phyloP scores from a whole-genome alignment of 345 rosid genomes.

The Lumnitzera littorea region DNA sequence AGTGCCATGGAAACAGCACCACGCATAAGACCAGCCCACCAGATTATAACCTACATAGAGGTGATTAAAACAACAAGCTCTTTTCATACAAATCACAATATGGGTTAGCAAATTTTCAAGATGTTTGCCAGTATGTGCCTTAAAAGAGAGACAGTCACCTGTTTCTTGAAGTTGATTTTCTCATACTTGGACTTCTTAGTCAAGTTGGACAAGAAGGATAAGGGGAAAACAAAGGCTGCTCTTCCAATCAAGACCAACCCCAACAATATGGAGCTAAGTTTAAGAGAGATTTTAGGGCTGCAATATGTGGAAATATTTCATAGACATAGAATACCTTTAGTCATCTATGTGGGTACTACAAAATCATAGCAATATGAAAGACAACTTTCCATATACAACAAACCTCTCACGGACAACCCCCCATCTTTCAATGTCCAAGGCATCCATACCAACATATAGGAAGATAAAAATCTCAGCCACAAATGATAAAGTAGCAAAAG shows the following conservation, averaged over 20 bases:
- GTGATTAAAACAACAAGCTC: not conserved
- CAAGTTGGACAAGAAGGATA: conserved; percentile 82
- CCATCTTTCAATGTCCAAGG: conserved; percentile 95
- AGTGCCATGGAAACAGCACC: conserved; percentile 98
- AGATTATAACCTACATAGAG: conserved; percentile 52
- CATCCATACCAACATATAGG: conserved; percentile 98
- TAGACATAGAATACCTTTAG: no score
- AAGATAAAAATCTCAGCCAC: conserved; percentile 93
- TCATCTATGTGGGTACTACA: no score
- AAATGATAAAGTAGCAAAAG: conserved; percentile 87
- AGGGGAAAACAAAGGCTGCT: conserved; percentile 83
- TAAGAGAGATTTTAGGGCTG: conserved; percentile 77
- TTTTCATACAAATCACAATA: not conserved
- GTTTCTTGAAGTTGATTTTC: conserved; percentile 57
- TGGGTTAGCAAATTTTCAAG: not conserved
- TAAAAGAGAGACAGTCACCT: conserved; percentile 29
- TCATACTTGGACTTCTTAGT: conserved; percentile 54
- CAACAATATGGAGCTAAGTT: conserved; percentile 68
- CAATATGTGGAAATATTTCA: conserved; percentile 5
- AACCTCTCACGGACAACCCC: conserved; percentile 67
- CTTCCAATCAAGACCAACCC: conserved; percentile 79
- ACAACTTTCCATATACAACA: conserved; percentile 5
- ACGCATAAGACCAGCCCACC: conserved; percentile 99
- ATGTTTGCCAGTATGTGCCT: not conserved
- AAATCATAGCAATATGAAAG: not conserved